Conservation (phyloP, 805 yeast species). For the Myxozyma geophila region DNA sequence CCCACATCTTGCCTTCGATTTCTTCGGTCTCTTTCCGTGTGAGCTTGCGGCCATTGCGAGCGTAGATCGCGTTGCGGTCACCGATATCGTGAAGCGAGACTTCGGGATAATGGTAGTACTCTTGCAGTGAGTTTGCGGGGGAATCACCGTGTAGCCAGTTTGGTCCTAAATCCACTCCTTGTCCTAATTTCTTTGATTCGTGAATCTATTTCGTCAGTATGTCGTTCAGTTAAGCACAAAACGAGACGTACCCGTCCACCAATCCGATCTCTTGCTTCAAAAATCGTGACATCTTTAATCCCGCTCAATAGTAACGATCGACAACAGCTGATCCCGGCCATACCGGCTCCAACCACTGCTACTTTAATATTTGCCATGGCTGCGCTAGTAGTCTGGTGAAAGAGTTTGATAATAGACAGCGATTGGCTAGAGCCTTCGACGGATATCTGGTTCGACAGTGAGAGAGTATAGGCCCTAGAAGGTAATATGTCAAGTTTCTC, state of each 20-base stretch:
- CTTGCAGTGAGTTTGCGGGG: conserved; percentile 17
- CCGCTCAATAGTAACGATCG: conserved; percentile 37
- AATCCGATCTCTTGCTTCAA: conserved; percentile 44
- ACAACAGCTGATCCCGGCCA: conserved; percentile 45
- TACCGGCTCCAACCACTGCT: conserved; percentile 45
- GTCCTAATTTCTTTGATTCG: conserved; percentile 18
- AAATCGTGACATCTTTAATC: conserved; percentile 36
- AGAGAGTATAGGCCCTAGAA: no score
- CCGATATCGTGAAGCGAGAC: conserved; percentile 29
- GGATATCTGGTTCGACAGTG: no score
- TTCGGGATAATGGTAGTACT: conserved; percentile 7
- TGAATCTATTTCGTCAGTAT: not conserved
- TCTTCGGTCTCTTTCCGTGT: not conserved
- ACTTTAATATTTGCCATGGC: not conserved
- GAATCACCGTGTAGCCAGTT: conserved; percentile 39
- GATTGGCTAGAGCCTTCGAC: no score
- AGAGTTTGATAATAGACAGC: no score
- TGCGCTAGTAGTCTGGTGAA: not conserved
- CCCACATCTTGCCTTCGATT: conserved; percentile 31
- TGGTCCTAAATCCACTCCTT: conserved; percentile 38
- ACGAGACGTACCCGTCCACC: conserved; percentile 41
- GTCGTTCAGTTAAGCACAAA: no score
- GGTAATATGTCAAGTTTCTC: no score
- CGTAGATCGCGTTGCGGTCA: conserved; percentile 12
- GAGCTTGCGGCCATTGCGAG: conserved; percentile 26